Conservation (phyloP, 2,329 filamentous ascomycete species). For the Arthrobotrys conoides region DNA sequence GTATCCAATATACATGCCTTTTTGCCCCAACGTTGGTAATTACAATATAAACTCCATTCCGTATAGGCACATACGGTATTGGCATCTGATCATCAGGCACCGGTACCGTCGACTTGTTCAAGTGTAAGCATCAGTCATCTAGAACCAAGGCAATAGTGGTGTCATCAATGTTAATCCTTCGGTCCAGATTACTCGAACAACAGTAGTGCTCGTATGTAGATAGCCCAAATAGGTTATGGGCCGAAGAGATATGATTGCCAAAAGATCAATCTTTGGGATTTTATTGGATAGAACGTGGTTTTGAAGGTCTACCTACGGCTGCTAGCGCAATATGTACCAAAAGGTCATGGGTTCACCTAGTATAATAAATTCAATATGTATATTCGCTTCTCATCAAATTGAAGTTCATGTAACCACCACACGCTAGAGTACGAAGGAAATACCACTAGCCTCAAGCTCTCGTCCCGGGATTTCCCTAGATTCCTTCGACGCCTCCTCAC, state of each 20-base stretch:
- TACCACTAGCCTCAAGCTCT: conserved; percentile 7
- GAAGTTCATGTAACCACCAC: conserved; percentile 13
- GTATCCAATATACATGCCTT: conserved; percentile 38
- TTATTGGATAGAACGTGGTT: conserved; percentile 27
- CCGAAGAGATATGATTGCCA: conserved; percentile 44
- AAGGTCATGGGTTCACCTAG: conserved; percentile 17
- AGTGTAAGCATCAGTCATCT: conserved; percentile 54
- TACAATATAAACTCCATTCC: conserved; percentile 11
- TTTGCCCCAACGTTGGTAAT: not conserved
- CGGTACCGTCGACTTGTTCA: conserved; percentile 12
- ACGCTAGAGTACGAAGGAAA: conserved; percentile 7
- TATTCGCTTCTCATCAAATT: conserved; percentile 32
- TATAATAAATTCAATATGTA: conserved; percentile 36
- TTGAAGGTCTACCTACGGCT: conserved; percentile 2
- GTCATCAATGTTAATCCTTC: conserved; percentile 57
- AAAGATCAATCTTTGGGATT: conserved; percentile 34
- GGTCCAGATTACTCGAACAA: conserved; percentile 52
- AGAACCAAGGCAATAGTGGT: conserved; percentile 35
- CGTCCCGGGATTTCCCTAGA: conserved; percentile 32
- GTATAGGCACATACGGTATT: conserved; percentile 22
- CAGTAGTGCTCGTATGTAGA: conserved; percentile 54
- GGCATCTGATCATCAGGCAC: conserved; percentile 39
- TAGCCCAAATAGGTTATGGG: conserved; percentile 48
- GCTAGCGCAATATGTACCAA: conserved; percentile 31
- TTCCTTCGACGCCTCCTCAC: conserved; percentile 28